Base-by-base conservation (phyloP, 1,284 basidiomycete genomes). In the Ganoderma multipileum region DNA sequence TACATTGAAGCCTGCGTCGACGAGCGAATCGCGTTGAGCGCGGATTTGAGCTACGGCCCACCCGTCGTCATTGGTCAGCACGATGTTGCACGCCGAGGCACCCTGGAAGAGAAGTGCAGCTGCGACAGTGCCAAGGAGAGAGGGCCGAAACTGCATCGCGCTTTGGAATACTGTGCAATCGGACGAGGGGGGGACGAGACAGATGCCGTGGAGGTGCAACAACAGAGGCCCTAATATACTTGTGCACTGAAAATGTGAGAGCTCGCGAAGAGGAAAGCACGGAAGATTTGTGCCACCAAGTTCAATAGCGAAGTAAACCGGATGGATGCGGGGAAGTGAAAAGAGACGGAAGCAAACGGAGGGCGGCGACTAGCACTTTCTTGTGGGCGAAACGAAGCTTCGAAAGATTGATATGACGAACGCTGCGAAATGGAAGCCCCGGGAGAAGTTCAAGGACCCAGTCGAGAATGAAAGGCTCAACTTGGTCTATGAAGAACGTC, bases 21-120 rank as follows among this genome's bases (percentile, higher is more conserved):
- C 75, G 44, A 87, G 76, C 0, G 84, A 82, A 23, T 77, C 72
- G 67, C 81, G 82, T 65, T 85, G 81, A 3, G 83, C 83, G 47
- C 85, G 81, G 67, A 87, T 82, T 69, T 85, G 83, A 12, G 85
- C 85, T 1, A 82, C 81, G 0, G 86, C 86, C 85, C 86, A 87
- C 9, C 85, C 85, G 71, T 86, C 85, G 69, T 85, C 85, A 66
- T 86, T 86, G 23, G 82, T 82, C 26, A 84, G 72, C 12, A 86
- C 69, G 50, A 78, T 67, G 26, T 73, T 73, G 65, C 74, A 70
- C 12, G 66, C 64, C 2, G 20, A 26, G 11, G 61, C 47, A 7
- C 18, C 39, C n/a, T n/a, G 14, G 42, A 65, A 33, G 23, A 62
- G 59, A 30, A 63, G 8, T 7, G n/a, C 44, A 55, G 60, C 39